These are phyloP conservation scores for Pseudozyma pruni DNA, from an alignment of 1,284 basidiomycete species.

Conservation along the genomic window DNA sequence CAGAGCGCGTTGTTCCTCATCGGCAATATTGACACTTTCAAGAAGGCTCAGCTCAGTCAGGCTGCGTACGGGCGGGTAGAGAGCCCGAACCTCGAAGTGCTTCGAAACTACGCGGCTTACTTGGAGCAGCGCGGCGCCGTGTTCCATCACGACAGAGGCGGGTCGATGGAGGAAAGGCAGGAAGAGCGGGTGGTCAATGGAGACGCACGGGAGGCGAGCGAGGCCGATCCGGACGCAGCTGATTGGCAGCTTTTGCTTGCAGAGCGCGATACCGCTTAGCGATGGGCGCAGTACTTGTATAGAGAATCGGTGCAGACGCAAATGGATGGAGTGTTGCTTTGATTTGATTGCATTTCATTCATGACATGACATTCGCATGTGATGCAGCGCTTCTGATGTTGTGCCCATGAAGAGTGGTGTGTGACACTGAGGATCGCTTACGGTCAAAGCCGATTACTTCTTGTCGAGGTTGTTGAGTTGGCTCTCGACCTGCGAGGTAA, in stretches of 20 bases:
- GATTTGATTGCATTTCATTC: constrained; percentile 9
- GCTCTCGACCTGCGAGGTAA: constrained; percentile 27
- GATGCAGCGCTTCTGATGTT: neutral
- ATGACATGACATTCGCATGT: neutral
- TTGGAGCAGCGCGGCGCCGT: constrained; percentile 27
- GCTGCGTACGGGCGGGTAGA: constrained; percentile 44
- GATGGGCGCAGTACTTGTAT: neutral
- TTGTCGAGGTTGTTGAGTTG: constrained; percentile 56
- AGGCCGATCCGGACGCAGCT: constrained; percentile 19
- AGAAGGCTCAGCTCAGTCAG: constrained; percentile 50
- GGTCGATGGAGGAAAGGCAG: constrained; percentile 1
- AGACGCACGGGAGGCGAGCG: constrained; percentile 17
- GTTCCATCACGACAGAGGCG: neutral
- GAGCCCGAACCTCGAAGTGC: constrained; percentile 39
- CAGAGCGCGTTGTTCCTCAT: constrained; percentile 88
- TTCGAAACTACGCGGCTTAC: constrained; percentile 36
- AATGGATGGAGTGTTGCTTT: neutral
- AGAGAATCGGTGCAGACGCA: neutral
- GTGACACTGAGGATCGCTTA: neutral
- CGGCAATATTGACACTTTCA: constrained; percentile 80
- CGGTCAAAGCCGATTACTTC: constrained; percentile 26
- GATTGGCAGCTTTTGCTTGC: constrained; percentile 34
- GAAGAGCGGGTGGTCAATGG: constrained; percentile 10
- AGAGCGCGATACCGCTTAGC: constrained; percentile 31
- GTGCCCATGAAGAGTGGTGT: constrained; percentile 11